Base-by-base conservation (phyloP, 371 early-diverging fungal genomes). In the Actinomucor elegans region DNA sequence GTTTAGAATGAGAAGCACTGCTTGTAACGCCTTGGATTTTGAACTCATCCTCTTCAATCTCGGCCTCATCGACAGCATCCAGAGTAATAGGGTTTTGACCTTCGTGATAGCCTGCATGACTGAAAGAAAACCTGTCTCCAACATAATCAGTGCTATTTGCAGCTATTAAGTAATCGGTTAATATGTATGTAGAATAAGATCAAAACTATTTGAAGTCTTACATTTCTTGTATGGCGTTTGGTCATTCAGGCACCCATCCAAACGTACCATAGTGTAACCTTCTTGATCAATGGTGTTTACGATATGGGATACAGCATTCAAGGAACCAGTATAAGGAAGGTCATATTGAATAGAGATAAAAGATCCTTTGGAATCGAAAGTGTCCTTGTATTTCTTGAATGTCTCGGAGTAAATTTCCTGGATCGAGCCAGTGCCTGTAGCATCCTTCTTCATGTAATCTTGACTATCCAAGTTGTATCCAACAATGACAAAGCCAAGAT, bases 181-280 rank as follows among this genome's bases (percentile, higher is more conserved):
- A 23, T 28, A 32, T 29, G n/a, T 29, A 35, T 6, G 14, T 4
- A 26, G 6, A 41, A 6, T 6, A 40, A 23, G 11, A 40, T 1
- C 26, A 41, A 0, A 4, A 26, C 41, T 8, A 20, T 3, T 5
- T 28, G 17, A 15, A 36, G 73, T 65, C 12, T 73, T 49, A 70
- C 71, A 51, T 61, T 77, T 68, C 61, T 79, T 79, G 50, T 83
- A 83, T 4, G 81, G 83, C 1, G 67, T 60, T 36, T 73, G 62
- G 54, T 83, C 81, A 33, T 77, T 75, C 7, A 76, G 37, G 51
- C 83, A 83, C 4, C 81, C 81, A 48, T 83, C 83, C 44, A 80
- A 45, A 14, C 81, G 71, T n/a, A 83, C 81, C 78, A 83, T 73
- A 36, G 68, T 79, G 36, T 80, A 83, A 5, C 79, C 79, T 40